phyloP scores from a whole-genome alignment of 2,329 filamentous ascomycete species.

The Fusarium multiceps region DNA sequence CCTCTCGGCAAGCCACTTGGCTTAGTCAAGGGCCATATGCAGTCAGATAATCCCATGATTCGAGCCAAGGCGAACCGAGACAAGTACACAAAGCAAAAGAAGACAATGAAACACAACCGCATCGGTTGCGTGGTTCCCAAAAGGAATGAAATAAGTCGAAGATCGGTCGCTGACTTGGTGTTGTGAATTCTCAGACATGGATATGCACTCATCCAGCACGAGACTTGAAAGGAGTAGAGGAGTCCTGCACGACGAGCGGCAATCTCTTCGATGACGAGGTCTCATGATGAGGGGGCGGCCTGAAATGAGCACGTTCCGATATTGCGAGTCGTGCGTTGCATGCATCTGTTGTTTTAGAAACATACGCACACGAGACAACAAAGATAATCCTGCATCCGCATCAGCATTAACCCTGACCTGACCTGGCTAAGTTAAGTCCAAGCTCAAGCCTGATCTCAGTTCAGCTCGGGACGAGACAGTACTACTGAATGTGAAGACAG shows the following conservation, averaged over 20 bases:
- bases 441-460: not conserved
- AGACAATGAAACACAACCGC: not conserved
- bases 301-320: constrained; percentile 21
- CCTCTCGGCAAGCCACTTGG: constrained; percentile 27
- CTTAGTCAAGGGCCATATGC: constrained; percentile 15
- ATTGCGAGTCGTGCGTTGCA: constrained; percentile 24
- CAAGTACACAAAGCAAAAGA: constrained; percentile 13
- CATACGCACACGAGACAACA: constrained; percentile 20
- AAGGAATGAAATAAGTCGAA: not conserved
- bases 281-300: not conserved
- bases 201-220: constrained; percentile 14
- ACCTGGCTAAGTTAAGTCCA: not conserved
- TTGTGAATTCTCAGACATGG: constrained; percentile 19
- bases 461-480: constrained; percentile 10
- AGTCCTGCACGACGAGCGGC: constrained; percentile 2
- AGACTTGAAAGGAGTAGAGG: not conserved
- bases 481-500: not conserved
- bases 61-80: constrained; percentile 21
- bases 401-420: constrained; percentile 4
- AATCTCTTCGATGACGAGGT: constrained; percentile 27
- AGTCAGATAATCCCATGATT: constrained; percentile 8
- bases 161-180: not conserved
- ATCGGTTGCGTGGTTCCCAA: not conserved
- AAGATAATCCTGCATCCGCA: not conserved
- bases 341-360: constrained; percentile 20